Evolutionary conservation across 805 yeast species (phyloP).

Genomic region (Groenewaldozyma salmanticensis): DNA sequence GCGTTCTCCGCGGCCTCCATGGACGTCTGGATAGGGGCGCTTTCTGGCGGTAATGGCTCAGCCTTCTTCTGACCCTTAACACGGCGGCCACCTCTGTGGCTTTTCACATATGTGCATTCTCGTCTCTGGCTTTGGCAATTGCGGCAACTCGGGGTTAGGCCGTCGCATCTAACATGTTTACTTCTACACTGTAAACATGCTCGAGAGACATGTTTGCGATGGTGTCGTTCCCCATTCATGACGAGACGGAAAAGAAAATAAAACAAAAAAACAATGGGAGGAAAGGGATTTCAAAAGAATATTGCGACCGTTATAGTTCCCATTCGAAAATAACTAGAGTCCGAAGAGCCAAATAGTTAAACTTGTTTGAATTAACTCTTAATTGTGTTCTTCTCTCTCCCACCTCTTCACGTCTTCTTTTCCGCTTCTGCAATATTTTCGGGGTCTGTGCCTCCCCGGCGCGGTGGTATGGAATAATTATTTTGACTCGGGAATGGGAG

Average conservation of each 20-base stretch:
- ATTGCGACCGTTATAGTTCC: too few relatives aligned
- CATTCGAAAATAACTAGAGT: too few relatives aligned
- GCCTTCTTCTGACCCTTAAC: neutral
- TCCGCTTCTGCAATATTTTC: too few relatives aligned
- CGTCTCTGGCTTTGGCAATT: neutral
- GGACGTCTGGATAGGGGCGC: neutral
- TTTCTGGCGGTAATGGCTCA: neutral
- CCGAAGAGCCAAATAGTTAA: too few relatives aligned
- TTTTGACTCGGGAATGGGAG: too few relatives aligned
- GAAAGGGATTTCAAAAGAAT: conserved; percentile 1
- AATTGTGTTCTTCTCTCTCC: too few relatives aligned
- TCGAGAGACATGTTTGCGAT: neutral
- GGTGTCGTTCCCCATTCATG: neutral
- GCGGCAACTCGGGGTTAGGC: neutral
- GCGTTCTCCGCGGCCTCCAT: neutral
- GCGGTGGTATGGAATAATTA: too few relatives aligned
- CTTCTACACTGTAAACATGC: neutral
- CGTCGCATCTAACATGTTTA: neutral
- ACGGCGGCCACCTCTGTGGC: neutral
- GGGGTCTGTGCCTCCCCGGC: too few relatives aligned
- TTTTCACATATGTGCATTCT: neutral
- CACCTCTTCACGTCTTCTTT: too few relatives aligned
- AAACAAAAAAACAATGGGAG: neutral
- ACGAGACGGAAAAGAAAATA: too few relatives aligned
- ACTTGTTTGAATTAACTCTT: too few relatives aligned